These are phyloP conservation scores for Kodamaea kakaduensis DNA, from an alignment of 805 yeast species.

Conservation along the genomic window DNA sequence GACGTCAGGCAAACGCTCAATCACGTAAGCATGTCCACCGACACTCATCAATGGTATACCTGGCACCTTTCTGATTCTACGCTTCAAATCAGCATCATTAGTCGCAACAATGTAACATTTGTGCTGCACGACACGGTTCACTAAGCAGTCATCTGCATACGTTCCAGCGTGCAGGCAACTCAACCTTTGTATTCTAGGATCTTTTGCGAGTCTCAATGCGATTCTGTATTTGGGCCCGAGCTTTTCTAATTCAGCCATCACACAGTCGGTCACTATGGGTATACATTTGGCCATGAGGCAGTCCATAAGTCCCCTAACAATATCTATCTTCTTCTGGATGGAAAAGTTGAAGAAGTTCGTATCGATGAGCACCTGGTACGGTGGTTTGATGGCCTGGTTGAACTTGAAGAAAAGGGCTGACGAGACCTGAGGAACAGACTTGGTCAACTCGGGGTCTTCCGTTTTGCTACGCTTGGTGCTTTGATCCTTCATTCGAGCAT, in stretches of 20 bases:
- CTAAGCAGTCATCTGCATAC: slow-evolving; percentile 97
- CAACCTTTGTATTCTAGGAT: slow-evolving; percentile 83
- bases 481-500: slow-evolving; percentile 48
- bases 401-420: slow-evolving; percentile 93
- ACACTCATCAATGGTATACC: slow-evolving; percentile 97
- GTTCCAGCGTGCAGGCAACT: slow-evolving; percentile 94
- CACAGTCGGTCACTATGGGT: slow-evolving; percentile 95
- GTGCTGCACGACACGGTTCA: slow-evolving; percentile 89
- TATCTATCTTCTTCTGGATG: slow-evolving; percentile 90
- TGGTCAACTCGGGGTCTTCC: slow-evolving; percentile 65
- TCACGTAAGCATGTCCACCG: slow-evolving; percentile 86
- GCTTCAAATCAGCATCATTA: slow-evolving; percentile 93
- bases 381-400: slow-evolving; percentile 94
- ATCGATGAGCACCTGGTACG: slow-evolving; percentile 92
- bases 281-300: slow-evolving; percentile 90
- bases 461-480: slow-evolving; percentile 28
- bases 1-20: slow-evolving; percentile 95
- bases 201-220: slow-evolving; percentile 88
- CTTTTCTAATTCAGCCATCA: slow-evolving; percentile 95
- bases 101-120: slow-evolving; percentile 97
- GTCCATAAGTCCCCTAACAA: slow-evolving; percentile 97
- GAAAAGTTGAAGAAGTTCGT: slow-evolving; percentile 96
- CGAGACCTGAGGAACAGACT: slow-evolving; percentile 79
- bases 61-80: slow-evolving; percentile 92
- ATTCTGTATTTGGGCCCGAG: slow-evolving; percentile 92